Evolutionary conservation across 306 rosid genomes (phyloP).

Genomic region (Trifolium pratense): DNA sequence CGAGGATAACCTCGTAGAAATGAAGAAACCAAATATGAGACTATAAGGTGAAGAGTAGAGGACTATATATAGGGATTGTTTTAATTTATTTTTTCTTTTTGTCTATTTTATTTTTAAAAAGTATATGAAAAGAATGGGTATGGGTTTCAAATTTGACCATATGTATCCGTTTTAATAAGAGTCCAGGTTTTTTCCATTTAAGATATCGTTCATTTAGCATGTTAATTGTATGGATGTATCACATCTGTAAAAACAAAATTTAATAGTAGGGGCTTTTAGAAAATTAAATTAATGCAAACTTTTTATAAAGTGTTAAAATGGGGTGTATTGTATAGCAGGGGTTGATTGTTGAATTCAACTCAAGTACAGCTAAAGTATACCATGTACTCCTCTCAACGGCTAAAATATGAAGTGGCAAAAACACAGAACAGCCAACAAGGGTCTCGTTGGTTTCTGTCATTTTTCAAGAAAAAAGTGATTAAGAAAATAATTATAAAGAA

Average conservation of each 20-base stretch:
- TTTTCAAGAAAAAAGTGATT: constrained; percentile 15
- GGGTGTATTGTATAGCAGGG: not conserved
- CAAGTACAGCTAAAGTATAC: constrained; percentile 44
- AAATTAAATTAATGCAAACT: constrained; percentile 2
- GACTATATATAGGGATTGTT: constrained; percentile 32
- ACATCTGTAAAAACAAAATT: too few relatives aligned
- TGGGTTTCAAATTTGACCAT: not conserved
- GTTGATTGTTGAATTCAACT: constrained; percentile 45
- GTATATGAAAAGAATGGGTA: not conserved
- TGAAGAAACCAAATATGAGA: too few relatives aligned
- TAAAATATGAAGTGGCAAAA: constrained; percentile 40
- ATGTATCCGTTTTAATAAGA: too few relatives aligned
- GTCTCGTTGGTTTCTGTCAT: constrained; percentile 42
- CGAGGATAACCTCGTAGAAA: constrained; percentile 30
- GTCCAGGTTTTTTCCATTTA: too few relatives aligned
- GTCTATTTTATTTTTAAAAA: not conserved
- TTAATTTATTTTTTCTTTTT: not conserved
- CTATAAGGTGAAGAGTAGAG: too few relatives aligned
- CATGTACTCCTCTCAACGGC: constrained; percentile 11
- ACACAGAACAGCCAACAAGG: constrained; percentile 37
- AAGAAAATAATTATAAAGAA: too few relatives aligned
- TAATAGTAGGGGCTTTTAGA: too few relatives aligned
- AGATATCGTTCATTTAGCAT: too few relatives aligned
- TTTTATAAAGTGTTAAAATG: constrained; percentile 14
- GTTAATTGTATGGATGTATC: too few relatives aligned